These are phyloP conservation scores for Pseudogymnoascus sp. DNA, from an alignment of 2,329 filamentous ascomycete genomes.

Conservation along the genomic window DNA sequence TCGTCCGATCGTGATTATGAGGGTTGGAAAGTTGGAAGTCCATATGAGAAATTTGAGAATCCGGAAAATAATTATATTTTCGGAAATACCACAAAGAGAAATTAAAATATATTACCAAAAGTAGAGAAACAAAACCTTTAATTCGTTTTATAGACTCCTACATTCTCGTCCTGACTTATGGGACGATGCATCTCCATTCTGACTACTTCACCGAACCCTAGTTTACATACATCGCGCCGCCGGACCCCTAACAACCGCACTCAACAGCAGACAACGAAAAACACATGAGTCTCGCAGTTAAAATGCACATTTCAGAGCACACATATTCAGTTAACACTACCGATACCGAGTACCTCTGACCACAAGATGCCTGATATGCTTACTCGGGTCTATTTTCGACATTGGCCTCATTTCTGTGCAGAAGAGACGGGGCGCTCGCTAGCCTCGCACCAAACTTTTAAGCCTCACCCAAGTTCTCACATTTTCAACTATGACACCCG, in stretches of 20 bases:
- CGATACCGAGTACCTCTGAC: not conserved
- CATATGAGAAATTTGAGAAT: not conserved
- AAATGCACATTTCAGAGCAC: not conserved
- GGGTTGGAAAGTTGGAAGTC: not conserved
- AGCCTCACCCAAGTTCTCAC: not conserved
- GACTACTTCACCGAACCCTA: not conserved
- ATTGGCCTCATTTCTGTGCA: not conserved
- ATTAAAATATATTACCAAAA: not conserved
- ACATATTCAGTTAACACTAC: not conserved
- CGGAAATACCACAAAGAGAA: not conserved
- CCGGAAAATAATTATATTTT: not conserved
- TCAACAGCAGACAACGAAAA: no score
- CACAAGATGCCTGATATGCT: not conserved
- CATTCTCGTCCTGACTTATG: not conserved
- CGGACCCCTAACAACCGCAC: not conserved
- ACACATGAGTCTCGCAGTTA: no score
- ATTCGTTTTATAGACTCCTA: not conserved
- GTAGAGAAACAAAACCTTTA: not conserved
- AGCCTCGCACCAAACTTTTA: not conserved
- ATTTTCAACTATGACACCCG: not conserved
- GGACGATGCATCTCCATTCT: not conserved
- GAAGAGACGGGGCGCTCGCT: not conserved
- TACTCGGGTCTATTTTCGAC: not conserved
- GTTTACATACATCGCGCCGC: not conserved
- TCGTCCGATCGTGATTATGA: not conserved